These are phyloP conservation scores for Fusarium kyushuense DNA, from an alignment of 2,329 filamentous ascomycete genomes.

Conservation along the genomic window DNA sequence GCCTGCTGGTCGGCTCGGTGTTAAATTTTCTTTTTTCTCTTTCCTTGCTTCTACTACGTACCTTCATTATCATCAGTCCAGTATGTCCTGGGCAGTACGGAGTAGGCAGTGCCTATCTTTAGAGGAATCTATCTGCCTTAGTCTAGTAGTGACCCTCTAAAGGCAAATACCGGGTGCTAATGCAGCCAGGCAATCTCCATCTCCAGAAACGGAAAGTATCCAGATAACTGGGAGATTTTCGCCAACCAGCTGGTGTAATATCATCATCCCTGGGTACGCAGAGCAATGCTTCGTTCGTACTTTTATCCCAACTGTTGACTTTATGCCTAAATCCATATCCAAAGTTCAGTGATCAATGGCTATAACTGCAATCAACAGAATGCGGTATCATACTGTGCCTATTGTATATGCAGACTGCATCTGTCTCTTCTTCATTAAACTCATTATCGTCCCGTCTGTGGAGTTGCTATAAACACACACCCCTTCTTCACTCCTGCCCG, in stretches of 20 bases:
- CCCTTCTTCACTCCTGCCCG: conserved; percentile 7
- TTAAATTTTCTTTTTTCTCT: conserved; percentile 13
- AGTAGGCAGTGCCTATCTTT: not conserved
- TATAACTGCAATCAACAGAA: not conserved
- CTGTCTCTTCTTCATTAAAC: conserved; percentile 18
- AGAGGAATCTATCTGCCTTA: not conserved
- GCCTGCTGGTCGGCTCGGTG: conserved; percentile 5
- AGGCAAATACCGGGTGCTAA: not conserved
- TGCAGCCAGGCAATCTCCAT: conserved; percentile 1
- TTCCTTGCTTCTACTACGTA: conserved; percentile 4
- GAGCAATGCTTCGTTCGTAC: not conserved
- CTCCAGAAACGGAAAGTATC: conserved; percentile 17
- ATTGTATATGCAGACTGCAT: not conserved
- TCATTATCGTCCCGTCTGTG: conserved; percentile 36
- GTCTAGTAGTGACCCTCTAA: not conserved
- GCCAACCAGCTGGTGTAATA: not conserved
- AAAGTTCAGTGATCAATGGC: not conserved
- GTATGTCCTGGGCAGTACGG: not conserved
- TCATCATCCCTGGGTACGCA: not conserved
- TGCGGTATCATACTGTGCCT: not conserved
- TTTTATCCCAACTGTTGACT: not conserved
- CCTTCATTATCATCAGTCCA: conserved; percentile 1
- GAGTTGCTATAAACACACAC: conserved; percentile 18
- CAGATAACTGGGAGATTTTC: conserved; percentile 12
- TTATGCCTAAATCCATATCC: not conserved